phyloP scores from a whole-genome alignment of 169 alveolate species.

The Cryptosporidium tyzzeri region DNA sequence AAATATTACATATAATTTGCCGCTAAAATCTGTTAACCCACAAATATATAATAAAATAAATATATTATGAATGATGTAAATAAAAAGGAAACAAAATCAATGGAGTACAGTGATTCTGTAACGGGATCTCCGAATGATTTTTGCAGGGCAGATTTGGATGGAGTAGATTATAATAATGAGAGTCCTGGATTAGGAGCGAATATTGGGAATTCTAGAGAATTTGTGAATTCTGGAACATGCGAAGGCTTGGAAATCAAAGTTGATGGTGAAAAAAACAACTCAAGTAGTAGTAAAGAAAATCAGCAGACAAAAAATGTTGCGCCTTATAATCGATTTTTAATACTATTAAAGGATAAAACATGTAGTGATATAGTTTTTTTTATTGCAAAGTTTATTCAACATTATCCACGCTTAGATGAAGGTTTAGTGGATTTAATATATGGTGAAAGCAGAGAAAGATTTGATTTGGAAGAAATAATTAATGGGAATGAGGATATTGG shows the following conservation, averaged over 20 bases:
- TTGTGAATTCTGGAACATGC: slow-evolving; percentile 15
- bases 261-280: not conserved
- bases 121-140: slow-evolving; percentile 16
- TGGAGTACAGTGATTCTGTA: slow-evolving; percentile 3
- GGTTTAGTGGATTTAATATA: slow-evolving; percentile 34
- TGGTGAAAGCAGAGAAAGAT: slow-evolving; percentile 17
- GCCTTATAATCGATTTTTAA: slow-evolving; percentile 84
- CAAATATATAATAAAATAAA: not conserved
- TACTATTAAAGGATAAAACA: slow-evolving; percentile 82
- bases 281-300: not conserved
- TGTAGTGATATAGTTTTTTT: slow-evolving; percentile 81
- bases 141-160: slow-evolving; percentile 10
- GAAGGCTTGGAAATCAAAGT: slow-evolving; percentile 28
- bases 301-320: slow-evolving; percentile 77
- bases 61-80: not conserved
- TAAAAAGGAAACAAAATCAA: not conserved
- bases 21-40: slow-evolving; percentile 19
- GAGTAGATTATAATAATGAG: slow-evolving; percentile 15
- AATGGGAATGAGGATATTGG: slow-evolving; percentile 31
- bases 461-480: slow-evolving; percentile 15
- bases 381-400: slow-evolving; percentile 54
- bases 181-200: slow-evolving; percentile 18
- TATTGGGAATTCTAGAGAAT: not conserved
- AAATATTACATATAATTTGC: slow-evolving; percentile 1
- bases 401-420: slow-evolving; percentile 57